Evolutionary conservation across 2,329 filamentous ascomycete species (phyloP).

Genomic region (Penicillium decumbens): DNA sequence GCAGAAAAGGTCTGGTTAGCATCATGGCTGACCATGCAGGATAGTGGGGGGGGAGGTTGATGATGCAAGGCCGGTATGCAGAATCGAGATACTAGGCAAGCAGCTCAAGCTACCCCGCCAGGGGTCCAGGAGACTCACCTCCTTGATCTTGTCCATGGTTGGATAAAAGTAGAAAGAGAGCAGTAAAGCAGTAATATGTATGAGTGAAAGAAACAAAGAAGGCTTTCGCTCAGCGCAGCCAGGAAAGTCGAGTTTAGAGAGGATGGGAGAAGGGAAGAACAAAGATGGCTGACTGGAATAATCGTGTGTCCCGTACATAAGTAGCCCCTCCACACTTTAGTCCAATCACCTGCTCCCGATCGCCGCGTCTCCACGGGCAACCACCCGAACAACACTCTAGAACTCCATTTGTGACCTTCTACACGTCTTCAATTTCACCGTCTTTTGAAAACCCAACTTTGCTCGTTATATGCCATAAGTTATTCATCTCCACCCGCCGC

Average conservation of each 20-base stretch:
- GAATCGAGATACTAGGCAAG: conserved; percentile 17
- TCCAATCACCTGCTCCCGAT: conserved; percentile 21
- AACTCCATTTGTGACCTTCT: conserved; percentile 11
- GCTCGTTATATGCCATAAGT: conserved; percentile 19
- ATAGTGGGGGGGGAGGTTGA: not conserved
- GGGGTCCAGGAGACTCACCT: conserved; percentile 57
- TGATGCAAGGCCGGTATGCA: conserved; percentile 14
- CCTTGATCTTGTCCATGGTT: conserved; percentile 84
- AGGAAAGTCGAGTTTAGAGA: conserved; percentile 11
- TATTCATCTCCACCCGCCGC: conserved; percentile 24
- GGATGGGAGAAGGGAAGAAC: conserved; percentile 18
- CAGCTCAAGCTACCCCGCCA: conserved; percentile 40
- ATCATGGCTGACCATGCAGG: conserved; percentile 12
- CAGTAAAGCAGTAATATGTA: conserved; percentile 22
- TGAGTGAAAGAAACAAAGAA: conserved; percentile 30
- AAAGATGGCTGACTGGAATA: conserved; percentile 13
- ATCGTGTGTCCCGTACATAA: conserved; percentile 10
- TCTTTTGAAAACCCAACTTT: conserved; percentile 1
- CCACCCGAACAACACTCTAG: conserved; percentile 30
- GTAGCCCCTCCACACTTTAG: conserved; percentile 1
- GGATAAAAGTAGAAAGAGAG: conserved; percentile 28
- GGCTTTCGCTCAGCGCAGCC: conserved; percentile 39
- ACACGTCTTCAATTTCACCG: conserved; percentile 12
- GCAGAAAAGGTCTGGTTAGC: conserved; percentile 9
- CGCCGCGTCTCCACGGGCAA: conserved; percentile 40